phyloP scores from a whole-genome alignment of 129 eudicot genomes.

The Flaveria robusta region DNA sequence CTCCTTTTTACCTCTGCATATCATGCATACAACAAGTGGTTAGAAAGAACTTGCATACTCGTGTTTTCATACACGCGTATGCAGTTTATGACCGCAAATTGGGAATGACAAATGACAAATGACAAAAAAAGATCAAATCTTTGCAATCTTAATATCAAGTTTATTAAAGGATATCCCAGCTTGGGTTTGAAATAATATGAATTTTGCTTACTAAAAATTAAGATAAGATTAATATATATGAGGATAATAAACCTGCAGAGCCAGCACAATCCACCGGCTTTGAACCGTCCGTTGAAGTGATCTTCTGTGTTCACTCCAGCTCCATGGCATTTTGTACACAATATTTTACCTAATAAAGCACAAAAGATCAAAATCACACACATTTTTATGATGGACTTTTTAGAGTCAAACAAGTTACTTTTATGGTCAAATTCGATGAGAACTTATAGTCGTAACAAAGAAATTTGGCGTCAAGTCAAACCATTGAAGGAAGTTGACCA shows the following conservation, averaged over 20 bases:
- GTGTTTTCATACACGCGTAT: not conserved
- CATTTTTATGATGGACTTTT: not conserved
- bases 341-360: conserved; percentile 47
- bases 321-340: conserved; percentile 69
- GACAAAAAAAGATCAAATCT: not conserved
- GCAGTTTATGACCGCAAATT: not conserved
- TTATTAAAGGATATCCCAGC: not conserved
- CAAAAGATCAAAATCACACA: conserved; percentile 11
- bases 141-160: not conserved
- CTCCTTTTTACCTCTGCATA: conserved; percentile 68
- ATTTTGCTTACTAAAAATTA: not conserved
- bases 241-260: conserved; percentile 74
- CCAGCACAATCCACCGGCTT: conserved; percentile 94
- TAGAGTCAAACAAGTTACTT: not conserved
- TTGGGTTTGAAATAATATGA: not conserved
- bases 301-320: conserved; percentile 75
- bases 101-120: not conserved
- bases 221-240: conserved; percentile 11
- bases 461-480: not conserved
- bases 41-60: not conserved
- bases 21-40: conserved; percentile 17
- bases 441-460: not conserved
- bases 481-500: not conserved
- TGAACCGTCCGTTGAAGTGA: conserved; percentile 75
- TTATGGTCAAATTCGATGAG: not conserved